Percentiles rank a stretch among this genome's conserved stretches.
These are phyloP conservation scores for Phoma sp. DNA, from an alignment of 2,329 filamentous ascomycete species.

Conservation along the genomic window DNA sequence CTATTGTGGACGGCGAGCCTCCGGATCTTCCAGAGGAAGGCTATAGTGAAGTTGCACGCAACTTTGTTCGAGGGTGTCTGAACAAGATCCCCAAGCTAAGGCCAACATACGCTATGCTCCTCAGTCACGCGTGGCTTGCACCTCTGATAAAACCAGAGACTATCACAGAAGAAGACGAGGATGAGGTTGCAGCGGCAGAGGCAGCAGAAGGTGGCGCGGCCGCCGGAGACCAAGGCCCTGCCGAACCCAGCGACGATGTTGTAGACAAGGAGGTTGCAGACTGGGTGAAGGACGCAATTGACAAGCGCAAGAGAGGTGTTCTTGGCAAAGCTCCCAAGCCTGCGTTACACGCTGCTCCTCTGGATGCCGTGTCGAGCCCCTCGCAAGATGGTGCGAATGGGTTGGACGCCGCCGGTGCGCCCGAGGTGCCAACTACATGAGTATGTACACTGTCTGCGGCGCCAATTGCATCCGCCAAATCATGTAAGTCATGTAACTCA, in stretches of 20 bases:
- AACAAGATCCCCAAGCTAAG: conserved; percentile 91
- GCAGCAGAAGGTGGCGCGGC: conserved; percentile 51
- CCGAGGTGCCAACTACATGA: conserved; percentile 22
- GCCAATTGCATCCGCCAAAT: conserved; percentile 1
- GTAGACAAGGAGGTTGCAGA: conserved; percentile 82
- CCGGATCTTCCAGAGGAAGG: conserved; percentile 80
- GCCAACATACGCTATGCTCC: conserved; percentile 90
- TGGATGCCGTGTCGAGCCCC: conserved; percentile 68
- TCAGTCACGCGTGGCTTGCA: conserved; percentile 88
- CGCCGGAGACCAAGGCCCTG: conserved; percentile 37
- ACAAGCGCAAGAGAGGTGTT: conserved; percentile 66
- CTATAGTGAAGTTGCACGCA: conserved; percentile 79
- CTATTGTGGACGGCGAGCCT: conserved; percentile 96
- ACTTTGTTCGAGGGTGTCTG: conserved; percentile 87
- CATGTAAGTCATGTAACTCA: conserved; percentile 7
- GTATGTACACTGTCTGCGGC: not conserved
- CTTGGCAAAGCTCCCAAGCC: conserved; percentile 67
- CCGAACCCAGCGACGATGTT: conserved; percentile 45
- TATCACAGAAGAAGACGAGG: conserved; percentile 73
- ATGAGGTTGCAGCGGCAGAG: conserved; percentile 55
- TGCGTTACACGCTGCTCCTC: conserved; percentile 83
- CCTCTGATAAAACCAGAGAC: conserved; percentile 76
- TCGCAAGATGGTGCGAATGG: conserved; percentile 33
- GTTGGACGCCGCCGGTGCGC: conserved; percentile 24
- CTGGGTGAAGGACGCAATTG: conserved; percentile 79